Evolutionary conservation across 768 basidiomycete genomes (phyloP).

Genomic region (Kondoa malvinella): DNA sequence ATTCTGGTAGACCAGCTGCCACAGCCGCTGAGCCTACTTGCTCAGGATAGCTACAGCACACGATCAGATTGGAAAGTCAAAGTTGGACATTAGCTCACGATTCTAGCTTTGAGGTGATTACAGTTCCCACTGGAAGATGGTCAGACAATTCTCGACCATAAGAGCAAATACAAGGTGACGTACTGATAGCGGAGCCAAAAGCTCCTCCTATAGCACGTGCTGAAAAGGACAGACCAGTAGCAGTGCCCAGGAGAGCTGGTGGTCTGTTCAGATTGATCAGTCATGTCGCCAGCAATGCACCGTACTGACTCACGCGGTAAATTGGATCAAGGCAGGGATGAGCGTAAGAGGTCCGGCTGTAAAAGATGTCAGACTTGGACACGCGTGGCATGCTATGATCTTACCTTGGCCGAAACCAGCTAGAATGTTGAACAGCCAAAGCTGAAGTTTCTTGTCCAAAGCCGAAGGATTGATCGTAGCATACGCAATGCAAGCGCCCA

Average conservation of each 20-base stretch:
- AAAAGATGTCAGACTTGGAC: constrained; percentile 7
- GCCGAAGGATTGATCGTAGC: constrained; percentile 1
- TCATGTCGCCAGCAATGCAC: too few species aligned
- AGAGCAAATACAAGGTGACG: too few species aligned
- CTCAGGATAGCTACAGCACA: too few species aligned
- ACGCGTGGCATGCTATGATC: neutral
- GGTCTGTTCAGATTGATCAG: too few species aligned
- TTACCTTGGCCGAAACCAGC: neutral
- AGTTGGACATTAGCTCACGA: too few species aligned
- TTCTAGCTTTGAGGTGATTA: too few species aligned
- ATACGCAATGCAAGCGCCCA: constrained; percentile 16
- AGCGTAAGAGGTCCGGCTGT: constrained; percentile 16
- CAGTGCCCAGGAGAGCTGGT: constrained; percentile 13
- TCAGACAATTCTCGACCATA: too few species aligned
- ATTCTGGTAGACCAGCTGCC: neutral
- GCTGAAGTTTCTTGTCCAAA: constrained; percentile 8
- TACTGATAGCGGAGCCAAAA: constrained; percentile 7
- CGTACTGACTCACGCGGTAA: too few species aligned
- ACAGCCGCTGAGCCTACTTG: neutral
- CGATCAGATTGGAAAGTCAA: too few species aligned
- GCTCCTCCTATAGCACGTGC: constrained; percentile 18
- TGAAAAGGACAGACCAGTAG: constrained; percentile 16
- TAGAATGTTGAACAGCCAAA: neutral
- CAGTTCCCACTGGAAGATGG: too few species aligned
- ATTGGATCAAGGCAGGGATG: constrained; percentile 15